Conservation (phyloP, 495 filamentous ascomycete species). For the Parathielavia appendiculata region DNA sequence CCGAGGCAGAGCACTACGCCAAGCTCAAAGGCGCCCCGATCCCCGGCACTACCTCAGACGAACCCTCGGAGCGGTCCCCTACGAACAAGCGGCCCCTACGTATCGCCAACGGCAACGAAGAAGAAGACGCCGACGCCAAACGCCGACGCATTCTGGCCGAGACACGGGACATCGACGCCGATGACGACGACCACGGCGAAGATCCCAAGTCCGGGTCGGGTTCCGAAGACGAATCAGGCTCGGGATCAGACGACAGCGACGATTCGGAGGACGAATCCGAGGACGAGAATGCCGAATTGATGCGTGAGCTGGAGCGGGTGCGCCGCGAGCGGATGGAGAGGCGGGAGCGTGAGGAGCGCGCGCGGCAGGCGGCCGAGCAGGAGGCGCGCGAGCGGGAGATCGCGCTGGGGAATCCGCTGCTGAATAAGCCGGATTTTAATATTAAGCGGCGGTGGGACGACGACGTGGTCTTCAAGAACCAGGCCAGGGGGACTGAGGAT, state of each 20-base stretch:
- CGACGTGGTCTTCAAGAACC: conserved; percentile 99
- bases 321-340: conserved; percentile 83
- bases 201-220: conserved; percentile 54
- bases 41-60: conserved; percentile 28
- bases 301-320: conserved; percentile 92
- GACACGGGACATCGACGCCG: conserved; percentile 83
- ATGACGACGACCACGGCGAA: conserved; percentile 65
- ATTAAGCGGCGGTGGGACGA: conserved; percentile 91
- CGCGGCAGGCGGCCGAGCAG: conserved; percentile 69
- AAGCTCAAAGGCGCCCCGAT: conserved; percentile 64
- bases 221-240: conserved; percentile 48
- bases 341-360: conserved; percentile 78
- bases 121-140: conserved; percentile 72
- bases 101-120: conserved; percentile 27
- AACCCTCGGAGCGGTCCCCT: conserved; percentile 30
- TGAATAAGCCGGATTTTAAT: conserved; percentile 70
- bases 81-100: conserved; percentile 65
- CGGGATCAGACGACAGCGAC: conserved; percentile 34
- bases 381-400: conserved; percentile 83
- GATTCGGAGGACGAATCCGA: conserved; percentile 52
- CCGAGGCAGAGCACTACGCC: conserved; percentile 81
- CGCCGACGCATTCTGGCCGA: conserved; percentile 83
- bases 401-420: conserved; percentile 83
- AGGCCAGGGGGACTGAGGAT: conserved; percentile 90
- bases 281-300: conserved; percentile 84